A percentile compares a stretch with the other conserved stretches of the same genome.
Conservation (phyloP, 768 basidiomycete species). For the Kockovaella imperatae region DNA sequence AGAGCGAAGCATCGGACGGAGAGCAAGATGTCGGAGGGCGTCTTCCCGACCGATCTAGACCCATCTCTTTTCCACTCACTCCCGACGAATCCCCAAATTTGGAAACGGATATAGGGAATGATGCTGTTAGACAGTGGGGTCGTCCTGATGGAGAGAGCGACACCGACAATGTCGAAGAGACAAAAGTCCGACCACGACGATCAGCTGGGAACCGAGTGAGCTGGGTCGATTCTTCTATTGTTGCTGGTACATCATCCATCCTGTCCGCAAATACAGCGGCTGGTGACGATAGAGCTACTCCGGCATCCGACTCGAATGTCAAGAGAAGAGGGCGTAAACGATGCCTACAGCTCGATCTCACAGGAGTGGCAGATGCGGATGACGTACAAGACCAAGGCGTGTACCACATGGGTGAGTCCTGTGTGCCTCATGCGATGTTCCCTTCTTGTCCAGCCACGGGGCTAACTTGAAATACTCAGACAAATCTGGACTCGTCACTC, state of each 20-base stretch:
- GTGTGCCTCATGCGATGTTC: background rate
- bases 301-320: background rate
- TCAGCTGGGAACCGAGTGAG: constrained; percentile 2
- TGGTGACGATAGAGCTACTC: background rate
- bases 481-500: constrained; percentile 31
- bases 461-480: constrained; percentile 10
- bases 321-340: constrained; percentile 18
- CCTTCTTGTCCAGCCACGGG: background rate
- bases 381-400: background rate
- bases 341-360: constrained; percentile 35
- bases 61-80: no score
- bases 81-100: no score
- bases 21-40: background rate
- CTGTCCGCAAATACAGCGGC: background rate
- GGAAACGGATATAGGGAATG: background rate
- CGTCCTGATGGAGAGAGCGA: background rate
- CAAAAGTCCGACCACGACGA: no score
- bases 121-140: background rate
- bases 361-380: constrained; percentile 10
- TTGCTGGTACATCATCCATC: no score
- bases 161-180: background rate
- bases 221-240: background rate
- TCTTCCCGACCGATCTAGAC: no score
- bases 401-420: constrained; percentile 8
- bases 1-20: background rate